Conservation (phyloP, 208 protist species). For the Leptomonas pyrrhocoris region DNA sequence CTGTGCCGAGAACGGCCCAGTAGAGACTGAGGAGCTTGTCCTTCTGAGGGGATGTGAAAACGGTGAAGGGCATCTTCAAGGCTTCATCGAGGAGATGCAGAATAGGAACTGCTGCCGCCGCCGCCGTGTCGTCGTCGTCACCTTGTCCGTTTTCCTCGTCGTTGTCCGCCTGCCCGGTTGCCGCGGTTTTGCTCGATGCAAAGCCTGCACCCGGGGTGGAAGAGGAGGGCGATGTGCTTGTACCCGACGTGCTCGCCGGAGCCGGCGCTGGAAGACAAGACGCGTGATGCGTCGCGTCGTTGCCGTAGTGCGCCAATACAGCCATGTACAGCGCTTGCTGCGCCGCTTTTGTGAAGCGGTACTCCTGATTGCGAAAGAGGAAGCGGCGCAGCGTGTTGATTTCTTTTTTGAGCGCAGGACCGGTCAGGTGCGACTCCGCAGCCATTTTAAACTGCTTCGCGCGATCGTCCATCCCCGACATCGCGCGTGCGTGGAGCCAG, state of each 20-base stretch:
- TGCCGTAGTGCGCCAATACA: conserved; percentile 47
- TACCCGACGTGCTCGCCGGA: neutral
- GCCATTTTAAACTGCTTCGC: conserved; percentile 46
- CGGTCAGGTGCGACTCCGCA: conserved; percentile 41
- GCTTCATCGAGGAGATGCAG: conserved; percentile 51
- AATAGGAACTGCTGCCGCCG: conserved; percentile 31
- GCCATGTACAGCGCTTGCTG: conserved; percentile 53
- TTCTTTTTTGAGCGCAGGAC: conserved; percentile 42
- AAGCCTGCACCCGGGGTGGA: neutral
- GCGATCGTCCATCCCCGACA: conserved; percentile 49
- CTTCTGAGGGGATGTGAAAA: conserved; percentile 56
- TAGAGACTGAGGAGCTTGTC: conserved; percentile 46
- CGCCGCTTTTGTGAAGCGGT: conserved; percentile 56
- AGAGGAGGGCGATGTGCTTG: neutral
- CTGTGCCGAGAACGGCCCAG: conserved; percentile 41
- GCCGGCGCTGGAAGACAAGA: neutral
- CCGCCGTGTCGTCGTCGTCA: conserved; percentile 5
- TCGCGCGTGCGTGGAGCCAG: conserved; percentile 6
- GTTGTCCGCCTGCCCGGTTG: neutral
- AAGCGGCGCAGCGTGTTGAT: conserved; percentile 49
- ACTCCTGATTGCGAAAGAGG: conserved; percentile 62
- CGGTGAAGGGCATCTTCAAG: conserved; percentile 62
- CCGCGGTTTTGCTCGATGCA: neutral
- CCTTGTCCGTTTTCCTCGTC: neutral
- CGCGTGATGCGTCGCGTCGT: conserved; percentile 28